Evolutionary conservation across 2,329 filamentous ascomycete species (phyloP), one percentile per base, ranked within the genome.

Genomic region (Penicillium sp.): DNA sequence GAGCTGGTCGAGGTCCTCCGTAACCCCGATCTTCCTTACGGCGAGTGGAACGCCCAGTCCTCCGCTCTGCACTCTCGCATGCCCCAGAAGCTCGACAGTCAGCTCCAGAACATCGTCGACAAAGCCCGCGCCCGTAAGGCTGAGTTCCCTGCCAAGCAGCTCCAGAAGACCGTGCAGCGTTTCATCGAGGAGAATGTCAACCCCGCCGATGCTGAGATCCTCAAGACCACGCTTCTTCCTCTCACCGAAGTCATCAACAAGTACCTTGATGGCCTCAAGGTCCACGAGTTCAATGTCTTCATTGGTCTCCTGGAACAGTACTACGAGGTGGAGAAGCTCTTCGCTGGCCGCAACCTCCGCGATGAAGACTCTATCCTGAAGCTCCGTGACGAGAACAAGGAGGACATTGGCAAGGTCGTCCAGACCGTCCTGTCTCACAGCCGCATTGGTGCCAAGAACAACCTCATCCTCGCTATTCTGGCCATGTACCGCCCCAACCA

Each of bases 401-500:
- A 97, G 29, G 88, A 95, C 65, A 85, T 94, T 57, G 69, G 77
- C 61, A 85, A 84, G 66, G 88, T 97, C 53, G 84, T 96, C 17
- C 84, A 93, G 64, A 90, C 81, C 19, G 91, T 95, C 4, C 80
- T 98, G 24, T 97, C 93, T 0, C 93, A 98, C 76, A 93, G 89
- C 70, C 85, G 88, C 55, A 87, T 96, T 49, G 85, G 83, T 58
- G 82, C 89, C 53, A 98, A 98, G 84, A 97, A 93, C 74, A 90
- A 93, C 61, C 79, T 98, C 43, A 76, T 97, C 45, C 75, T 97
- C 42, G 90, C 91, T 40, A 89, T 98, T 50, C 78, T 98, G 31
- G 89, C 96, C 33, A 85, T 91, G 68, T 98, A 97, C 76, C 84
- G 87, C 52, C 93, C 93, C 51, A 97, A 97, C 76, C 93, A 87